These are phyloP conservation scores for Zygosaccharomyces gambellarensis DNA, from an alignment of 805 yeast species.

Conservation along the genomic window DNA sequence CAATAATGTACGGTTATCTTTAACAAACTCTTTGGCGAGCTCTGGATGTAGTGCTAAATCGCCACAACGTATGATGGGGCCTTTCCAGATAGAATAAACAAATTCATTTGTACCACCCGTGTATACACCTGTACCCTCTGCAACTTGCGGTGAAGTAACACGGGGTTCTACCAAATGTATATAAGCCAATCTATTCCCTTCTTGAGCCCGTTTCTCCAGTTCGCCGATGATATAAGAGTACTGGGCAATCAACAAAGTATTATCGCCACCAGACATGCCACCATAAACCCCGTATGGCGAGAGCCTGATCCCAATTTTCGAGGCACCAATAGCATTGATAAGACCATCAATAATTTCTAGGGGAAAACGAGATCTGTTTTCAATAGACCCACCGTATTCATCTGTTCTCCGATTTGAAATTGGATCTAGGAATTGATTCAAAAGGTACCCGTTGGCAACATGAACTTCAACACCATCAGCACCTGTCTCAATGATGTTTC, in stretches of 20 bases:
- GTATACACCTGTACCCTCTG: constrained; percentile 24
- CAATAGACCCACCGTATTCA: constrained; percentile 50
- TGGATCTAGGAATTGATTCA: constrained; percentile 50
- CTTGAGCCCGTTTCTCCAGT: constrained; percentile 37
- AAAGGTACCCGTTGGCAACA: constrained; percentile 59
- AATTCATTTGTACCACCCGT: constrained; percentile 36
- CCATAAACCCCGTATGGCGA: constrained; percentile 43
- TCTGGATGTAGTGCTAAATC: constrained; percentile 30
- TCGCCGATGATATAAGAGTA: constrained; percentile 40
- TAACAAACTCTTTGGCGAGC: constrained; percentile 28
- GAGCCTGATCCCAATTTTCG: constrained; percentile 43
- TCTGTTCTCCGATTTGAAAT: constrained; percentile 44
- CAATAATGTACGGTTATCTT: constrained; percentile 41
- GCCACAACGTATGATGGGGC: constrained; percentile 41
- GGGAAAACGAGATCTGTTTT: constrained; percentile 42
- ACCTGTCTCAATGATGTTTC: constrained; percentile 32
- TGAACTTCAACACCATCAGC: constrained; percentile 64
- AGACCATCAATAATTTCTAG: constrained; percentile 48
- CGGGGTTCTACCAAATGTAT: constrained; percentile 46
- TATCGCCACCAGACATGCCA: constrained; percentile 36
- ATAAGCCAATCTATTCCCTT: constrained; percentile 39
- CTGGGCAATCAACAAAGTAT: constrained; percentile 37
- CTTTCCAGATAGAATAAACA: constrained; percentile 42
- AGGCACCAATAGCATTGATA: constrained; percentile 47
- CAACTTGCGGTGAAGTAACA: constrained; percentile 24